Evolutionary conservation across 768 basidiomycete genomes (phyloP), one percentile per base, ranked within the genome.

Genomic region (Naganishia vaughanmartiniae): DNA sequence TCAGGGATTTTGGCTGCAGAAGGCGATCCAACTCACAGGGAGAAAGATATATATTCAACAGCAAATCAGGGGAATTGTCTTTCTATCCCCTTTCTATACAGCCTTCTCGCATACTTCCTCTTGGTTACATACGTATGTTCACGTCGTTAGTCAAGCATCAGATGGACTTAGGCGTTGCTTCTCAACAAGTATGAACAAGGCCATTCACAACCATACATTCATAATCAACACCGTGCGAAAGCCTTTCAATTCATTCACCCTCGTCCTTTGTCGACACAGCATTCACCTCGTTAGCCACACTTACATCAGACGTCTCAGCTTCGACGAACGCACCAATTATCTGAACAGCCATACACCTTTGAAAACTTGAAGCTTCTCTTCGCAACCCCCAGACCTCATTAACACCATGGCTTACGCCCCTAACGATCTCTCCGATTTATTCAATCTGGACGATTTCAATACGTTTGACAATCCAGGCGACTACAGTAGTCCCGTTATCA

Each of bases 311-410:
- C 26, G 17, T 19, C 46, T 60, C 68, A 69, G 56, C n/a, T 69
- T 57, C 46, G 46, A 46, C 45, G 68, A 69, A 39, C 68, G 68
- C 17, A 69, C 68, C 57, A 69, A 63, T 46, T 69, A 69, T 34
- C 46, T 69, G 0, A 48, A 46, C 4, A 26, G 30, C 1, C 68
- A 69, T 34, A 58, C 56, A 57, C 68, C 68, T 11, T n/a, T 69
- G 2, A n/a, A 46, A 19, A 21, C 68, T 19, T 69, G 31, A 68
- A 28, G 12, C 21, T 14, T 4, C 4, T 24, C 31, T 21, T 36
- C 26, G 10, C 48, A 11, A 12, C 10, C 21, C 17, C 4, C 46
- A 53, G 26, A 3, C 3, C 33, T 24, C 26, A 66, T 28, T n/a
- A 26, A 36, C 48, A 34, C 14, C 26, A 66, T 53, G 48, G 31